Base-by-base conservation (phyloP, 164 flowering plant genomes). In the Sedum album region DNA sequence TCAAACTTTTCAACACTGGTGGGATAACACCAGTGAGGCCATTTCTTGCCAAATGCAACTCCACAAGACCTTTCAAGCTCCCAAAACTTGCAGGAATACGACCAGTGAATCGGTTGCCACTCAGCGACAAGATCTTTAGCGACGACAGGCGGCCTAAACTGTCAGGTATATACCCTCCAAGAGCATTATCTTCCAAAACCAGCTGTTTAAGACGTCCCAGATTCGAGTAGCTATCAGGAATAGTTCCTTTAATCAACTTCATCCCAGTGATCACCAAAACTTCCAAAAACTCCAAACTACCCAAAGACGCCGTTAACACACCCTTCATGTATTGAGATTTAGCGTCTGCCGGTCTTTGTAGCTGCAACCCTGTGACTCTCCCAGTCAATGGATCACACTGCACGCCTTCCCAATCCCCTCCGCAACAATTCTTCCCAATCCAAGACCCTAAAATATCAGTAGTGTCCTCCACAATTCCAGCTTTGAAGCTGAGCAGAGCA, bases 391-490 rank as follows among this genome's bases (percentile, higher is more conserved):
- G 80, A 71, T 83, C 76, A 65, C 98, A 93, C 49, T 81, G 76
- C 33, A 93, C 79, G 20, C 98, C 98, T 55, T 89, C 98, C 98
- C 98, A 93, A 57, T 82, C 91, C 42, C 96, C 96, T 26, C 76
- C 78, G 69, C 98, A 93, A 74, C 97, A 91, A 66, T 93, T 93
- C 42, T 26, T 77, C 15, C 91, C 91, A 10, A 74, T 69, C 98
- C 98, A 93, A 63, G 97, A 76, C 5, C 88, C 73, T 0, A 93
- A 82, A 68, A 76, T 62, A 1, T 72, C 90, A 10, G 98, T 89
- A 4, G 96, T 91, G 78, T 89, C 97, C 75, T 73, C 74, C 35
- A 65, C 31, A 55, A 91, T 87, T 67, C 73, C 80, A 64, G 87
- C 71, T 74, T 89, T 93, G 87, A 93, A 88, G 64, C 84, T 76